Evolutionary conservation across 768 basidiomycete species (phyloP), one percentile per base, ranked within the genome.

Genomic region (Coprinellus micaceus): DNA sequence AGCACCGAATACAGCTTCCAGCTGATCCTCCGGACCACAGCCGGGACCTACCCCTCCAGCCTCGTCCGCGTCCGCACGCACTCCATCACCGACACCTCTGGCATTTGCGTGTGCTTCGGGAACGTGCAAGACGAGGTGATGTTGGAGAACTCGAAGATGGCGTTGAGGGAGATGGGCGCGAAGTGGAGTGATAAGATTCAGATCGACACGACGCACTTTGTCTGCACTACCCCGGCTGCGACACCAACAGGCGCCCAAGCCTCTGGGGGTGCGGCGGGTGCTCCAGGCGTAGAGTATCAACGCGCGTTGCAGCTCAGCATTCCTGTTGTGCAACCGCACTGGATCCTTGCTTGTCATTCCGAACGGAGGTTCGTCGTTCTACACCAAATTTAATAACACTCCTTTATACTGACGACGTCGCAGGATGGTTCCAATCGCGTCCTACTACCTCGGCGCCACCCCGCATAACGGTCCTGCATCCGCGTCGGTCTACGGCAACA

Each of bases 191-290:
- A 95, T 61, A 89, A 85, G 65, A 94, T 99, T 39, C 91, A 95
- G 74, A 95, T 98, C 56, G 96, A 99, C 67, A 98, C 96, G 10
- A 98, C 95, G 0, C 96, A 99, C 70, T 99, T 97, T 62, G 94
- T 98, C 40, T 96, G 94, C 67, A 96, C 94, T 17, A 93, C 90
- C 0, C 93, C 94, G 2, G 88, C 86, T 1, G 80, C 84, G 10
- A 86, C 84, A 0, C 82, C 84, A 0, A 63, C 69, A 10, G 86
- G 82, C 29, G 83, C 83, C 10, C 78, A 75, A 56, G 78, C 78
- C 0, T 75, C 78, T 9, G 83, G 86, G 0, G 80, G 76, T 54
- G 67, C 75, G 1, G 72, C 75, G 11, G 73, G 78, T 15, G 82
- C 84, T 2, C 89, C 93, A 0, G 88, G 88, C 0, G 86, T 90